Base-by-base conservation (phyloP, 768 basidiomycete species). In the Harrya chromipes region DNA sequence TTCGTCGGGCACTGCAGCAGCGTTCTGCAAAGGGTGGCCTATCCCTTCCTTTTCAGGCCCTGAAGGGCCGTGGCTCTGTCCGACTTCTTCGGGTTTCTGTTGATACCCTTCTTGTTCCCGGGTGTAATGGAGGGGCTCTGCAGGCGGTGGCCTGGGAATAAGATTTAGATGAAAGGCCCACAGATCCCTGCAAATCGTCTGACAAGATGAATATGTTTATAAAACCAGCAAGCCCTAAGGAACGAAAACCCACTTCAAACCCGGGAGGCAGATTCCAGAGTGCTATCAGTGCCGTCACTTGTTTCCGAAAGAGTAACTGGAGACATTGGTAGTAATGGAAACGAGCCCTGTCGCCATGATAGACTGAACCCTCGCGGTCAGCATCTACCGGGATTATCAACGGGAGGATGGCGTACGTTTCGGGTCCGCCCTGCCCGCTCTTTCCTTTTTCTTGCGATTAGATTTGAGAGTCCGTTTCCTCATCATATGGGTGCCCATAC, bases 281-380 rank as follows among this genome's bases (percentile, higher is more conserved):
- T 12, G 61, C 60, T 4, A 63, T 76, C 49, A 93, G 66, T n/a
- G 77, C 75, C 6, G 70, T 72, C 12, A 93, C 70, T 66, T 97
- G 93, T 58, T 84, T 80, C 27, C 93, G 77, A 11, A 95, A 72
- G 46, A 97, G 71, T 1, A 91, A 70, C 66, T 97, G 94, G 31
- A 90, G 73, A 59, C 87, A 89, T 55, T 94, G 86, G 53, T 90
- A 87, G 58, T 90, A 90, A 49, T 87, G 82, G 62, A 79, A 92
- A 34, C 83, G 78, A 13, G 84, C 90, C 50, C 86, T 78, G 14
- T 81, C 76, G 7, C 92, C 93, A 57, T 92, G 85, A 60, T 92
- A 94, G 38, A 91, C 94, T 97, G 60, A 8, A 45, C 13, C 4
- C 13, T 34, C 13, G 19, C 46, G n/a, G 35, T 44, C 23, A 43